These are phyloP conservation scores for Litchi chinensis DNA, from an alignment of 345 rosid species.

Conservation along the genomic window DNA sequence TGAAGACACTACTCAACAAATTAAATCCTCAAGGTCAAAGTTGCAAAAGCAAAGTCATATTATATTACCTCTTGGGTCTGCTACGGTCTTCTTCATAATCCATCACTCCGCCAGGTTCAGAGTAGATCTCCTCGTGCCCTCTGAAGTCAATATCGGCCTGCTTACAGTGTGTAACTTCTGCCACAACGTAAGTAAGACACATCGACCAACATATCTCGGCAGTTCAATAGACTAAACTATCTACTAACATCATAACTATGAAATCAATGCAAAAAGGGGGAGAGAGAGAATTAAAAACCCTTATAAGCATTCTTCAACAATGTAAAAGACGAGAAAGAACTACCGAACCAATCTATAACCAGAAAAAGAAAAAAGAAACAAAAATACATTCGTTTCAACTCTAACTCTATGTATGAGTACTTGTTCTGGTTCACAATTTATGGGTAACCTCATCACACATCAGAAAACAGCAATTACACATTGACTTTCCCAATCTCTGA, in stretches of 20 bases:
- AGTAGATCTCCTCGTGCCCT: slow-evolving; percentile 88
- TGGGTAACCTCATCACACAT: not conserved
- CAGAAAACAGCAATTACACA: not conserved
- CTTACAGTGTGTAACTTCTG: slow-evolving; percentile 96
- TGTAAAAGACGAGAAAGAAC: not conserved
- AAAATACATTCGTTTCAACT: not conserved
- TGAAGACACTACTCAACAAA: not conserved
- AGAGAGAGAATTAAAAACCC: not conserved
- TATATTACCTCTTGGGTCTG: slow-evolving; percentile 84
- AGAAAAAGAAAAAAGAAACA: not conserved
- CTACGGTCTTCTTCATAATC: slow-evolving; percentile 90
- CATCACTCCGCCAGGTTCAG: slow-evolving; percentile 99
- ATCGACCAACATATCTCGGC: slow-evolving; percentile 69
- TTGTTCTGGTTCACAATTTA: not conserved
- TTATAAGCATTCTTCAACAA: not conserved
- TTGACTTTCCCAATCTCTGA: not conserved
- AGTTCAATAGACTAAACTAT: slow-evolving; percentile 30
- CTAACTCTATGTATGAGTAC: not conserved
- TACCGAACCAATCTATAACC: not conserved
- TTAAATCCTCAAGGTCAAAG: not conserved
- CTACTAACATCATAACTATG: not conserved
- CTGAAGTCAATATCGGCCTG: slow-evolving; percentile 89
- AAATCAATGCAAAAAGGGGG: no score
- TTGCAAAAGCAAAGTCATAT: slow-evolving; percentile 1
- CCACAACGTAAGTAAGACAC: slow-evolving; percentile 98